Evolutionary conservation across 2,329 filamentous ascomycete genomes (phyloP), one percentile per base, ranked within the genome.

Genomic region (Rutstroemia sp.): DNA sequence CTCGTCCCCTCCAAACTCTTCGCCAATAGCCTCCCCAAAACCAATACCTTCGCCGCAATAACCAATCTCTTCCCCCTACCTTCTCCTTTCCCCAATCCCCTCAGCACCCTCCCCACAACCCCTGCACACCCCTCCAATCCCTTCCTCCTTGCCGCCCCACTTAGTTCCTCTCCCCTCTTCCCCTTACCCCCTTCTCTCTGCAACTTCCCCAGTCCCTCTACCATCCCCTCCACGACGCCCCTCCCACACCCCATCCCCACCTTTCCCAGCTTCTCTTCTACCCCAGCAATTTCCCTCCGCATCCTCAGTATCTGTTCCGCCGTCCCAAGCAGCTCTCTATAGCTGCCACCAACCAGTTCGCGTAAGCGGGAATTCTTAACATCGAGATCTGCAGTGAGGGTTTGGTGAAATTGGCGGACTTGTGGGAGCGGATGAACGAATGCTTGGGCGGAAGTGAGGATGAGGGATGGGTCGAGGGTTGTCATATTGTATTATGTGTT

Each of bases 271-370:
- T 85, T 81, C 5, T 77, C 75, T 71, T 96, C 90, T 16, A 90
- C 86, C 12, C 77, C 74, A 59, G 86, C 81, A 74, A 94, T 92
- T 68, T 92, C 85, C 41, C 73, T 73, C 63, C 90, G 87, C 90
- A 97, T 96, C 59, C 85, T 81, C 54, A 96, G 87, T 63, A 97
- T 97, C n/a, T 86, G 86, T 73, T 96, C 92, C 54, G 92, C 92
- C 0, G 92, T 96, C 52, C 89, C 89, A 25, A 97, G 83, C 8
- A 97, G 83, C 66, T 94, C 90, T 63, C 92, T 88, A 72, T 97
- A 97, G 67, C 80, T 84, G 58, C 75, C 77, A 62, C 83, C 83
- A 59, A 86, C 83, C 68, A 84, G 80, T 18, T 78, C 83, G 63
- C 83, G 81, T 66, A 86, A 75, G 34, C 82, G 81, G 50, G 74